Conservation (phyloP, 352 stramenopile species). For the Phytophthora megakarya region DNA sequence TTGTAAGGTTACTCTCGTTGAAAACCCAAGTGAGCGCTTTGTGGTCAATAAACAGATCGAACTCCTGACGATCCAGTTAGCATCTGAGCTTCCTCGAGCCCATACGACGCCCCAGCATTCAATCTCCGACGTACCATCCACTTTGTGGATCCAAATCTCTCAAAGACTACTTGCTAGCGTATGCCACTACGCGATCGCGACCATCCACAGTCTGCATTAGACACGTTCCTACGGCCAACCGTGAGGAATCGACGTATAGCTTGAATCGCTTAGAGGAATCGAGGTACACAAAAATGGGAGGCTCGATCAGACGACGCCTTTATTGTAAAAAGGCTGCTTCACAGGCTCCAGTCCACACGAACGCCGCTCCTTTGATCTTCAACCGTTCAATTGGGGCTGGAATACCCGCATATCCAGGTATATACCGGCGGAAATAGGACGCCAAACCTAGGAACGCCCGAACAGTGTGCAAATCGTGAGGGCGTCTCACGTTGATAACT, state of each 20-base stretch:
- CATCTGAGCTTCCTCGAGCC: conserved; percentile 3
- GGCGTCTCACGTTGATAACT: too few species aligned
- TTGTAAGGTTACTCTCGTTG: neutral
- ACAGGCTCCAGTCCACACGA: neutral
- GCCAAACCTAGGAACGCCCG: neutral
- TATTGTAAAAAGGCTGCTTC: neutral
- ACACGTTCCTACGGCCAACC: neutral
- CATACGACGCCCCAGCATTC: conserved; percentile 4
- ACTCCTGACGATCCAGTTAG: conserved; percentile 5
- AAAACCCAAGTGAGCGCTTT: conserved; percentile 1
- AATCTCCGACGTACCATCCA: neutral
- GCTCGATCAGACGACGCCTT: neutral
- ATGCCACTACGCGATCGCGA: neutral
- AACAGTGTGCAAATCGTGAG: too few species aligned
- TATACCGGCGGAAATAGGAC: neutral
- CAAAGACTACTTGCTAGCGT: conserved; percentile 1
- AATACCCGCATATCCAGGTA: neutral
- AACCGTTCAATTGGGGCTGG: neutral
- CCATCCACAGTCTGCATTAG: conserved; percentile 6
- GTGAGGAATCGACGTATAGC: conserved; percentile 3
- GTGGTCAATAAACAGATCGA: conserved; percentile 3
- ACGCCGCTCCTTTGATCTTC: neutral
- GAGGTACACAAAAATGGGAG: conserved; percentile 5
- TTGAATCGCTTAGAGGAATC: conserved; percentile 6
- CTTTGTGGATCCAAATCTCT: conserved; percentile 1